Evolutionary conservation across 805 yeast species (phyloP).

Genomic region (Ogataea populi-albae): DNA sequence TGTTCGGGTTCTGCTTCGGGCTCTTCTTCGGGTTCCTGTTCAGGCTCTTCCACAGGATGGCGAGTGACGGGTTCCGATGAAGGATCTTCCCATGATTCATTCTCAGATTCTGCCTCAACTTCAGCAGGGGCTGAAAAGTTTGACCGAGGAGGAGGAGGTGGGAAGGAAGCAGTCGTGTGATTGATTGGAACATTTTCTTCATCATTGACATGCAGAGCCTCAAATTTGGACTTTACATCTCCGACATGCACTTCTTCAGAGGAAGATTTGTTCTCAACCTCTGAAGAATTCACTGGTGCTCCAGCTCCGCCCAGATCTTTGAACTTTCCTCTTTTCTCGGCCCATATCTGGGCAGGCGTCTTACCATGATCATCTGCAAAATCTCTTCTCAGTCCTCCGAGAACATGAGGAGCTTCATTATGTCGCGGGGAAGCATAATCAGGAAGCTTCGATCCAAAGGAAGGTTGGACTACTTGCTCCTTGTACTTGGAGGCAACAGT

Average conservation of each 20-base stretch:
- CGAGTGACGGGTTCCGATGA: slow-evolving; percentile 5
- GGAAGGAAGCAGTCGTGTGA: slow-evolving; percentile 15
- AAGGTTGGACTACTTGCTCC: slow-evolving; percentile 32
- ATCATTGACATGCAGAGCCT: slow-evolving; percentile 25
- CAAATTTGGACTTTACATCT: slow-evolving; percentile 33
- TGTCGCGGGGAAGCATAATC: slow-evolving; percentile 28
- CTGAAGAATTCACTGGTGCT: slow-evolving; percentile 30
- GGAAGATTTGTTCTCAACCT: slow-evolving; percentile 13
- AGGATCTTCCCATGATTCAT: too few species aligned
- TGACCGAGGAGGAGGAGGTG: slow-evolving; percentile 21
- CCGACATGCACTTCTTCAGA: slow-evolving; percentile 32
- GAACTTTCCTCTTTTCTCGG: slow-evolving; percentile 77
- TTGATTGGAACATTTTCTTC: slow-evolving; percentile 24
- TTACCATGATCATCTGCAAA: slow-evolving; percentile 73
- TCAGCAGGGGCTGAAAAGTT: slow-evolving; percentile 12
- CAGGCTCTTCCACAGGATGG: slow-evolving; percentile 1
- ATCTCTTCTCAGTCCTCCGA: slow-evolving; percentile 58
- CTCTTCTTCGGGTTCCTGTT: slow-evolving; percentile 14
- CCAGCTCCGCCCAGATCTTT: slow-evolving; percentile 38
- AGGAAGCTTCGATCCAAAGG: slow-evolving; percentile 37
- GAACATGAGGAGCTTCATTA: slow-evolving; percentile 42
- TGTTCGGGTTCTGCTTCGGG: slow-evolving; percentile 12
- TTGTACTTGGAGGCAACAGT: slow-evolving; percentile 49
- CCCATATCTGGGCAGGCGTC: slow-evolving; percentile 96
- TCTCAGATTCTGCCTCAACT: not conserved